phyloP scores from a whole-genome alignment of 179 eudicot species.

The Spergularia azorica region DNA sequence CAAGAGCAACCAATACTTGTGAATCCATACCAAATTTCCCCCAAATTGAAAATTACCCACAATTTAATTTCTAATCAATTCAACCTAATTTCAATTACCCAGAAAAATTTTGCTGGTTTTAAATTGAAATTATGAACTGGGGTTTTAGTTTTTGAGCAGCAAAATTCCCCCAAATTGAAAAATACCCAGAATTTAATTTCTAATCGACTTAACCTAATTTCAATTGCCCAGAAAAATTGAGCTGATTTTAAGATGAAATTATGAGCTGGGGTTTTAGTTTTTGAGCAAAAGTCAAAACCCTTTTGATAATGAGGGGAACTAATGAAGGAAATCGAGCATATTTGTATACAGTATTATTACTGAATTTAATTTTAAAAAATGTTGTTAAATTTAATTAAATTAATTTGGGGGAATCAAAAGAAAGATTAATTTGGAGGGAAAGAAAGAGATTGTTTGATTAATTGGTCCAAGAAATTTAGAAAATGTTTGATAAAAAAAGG shows the following conservation, averaged over 20 bases:
- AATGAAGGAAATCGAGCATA: background rate
- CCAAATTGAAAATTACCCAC: too few relatives aligned
- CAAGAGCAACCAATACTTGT: constrained; percentile 92
- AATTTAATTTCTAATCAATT: background rate
- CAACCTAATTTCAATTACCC: background rate
- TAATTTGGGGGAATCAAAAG: constrained; percentile 10
- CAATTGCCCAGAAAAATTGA: constrained; percentile 5
- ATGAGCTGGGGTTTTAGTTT: constrained; percentile 13
- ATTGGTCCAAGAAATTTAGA: constrained; percentile 19
- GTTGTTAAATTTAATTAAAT: too few relatives aligned
- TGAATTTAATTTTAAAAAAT: too few relatives aligned
- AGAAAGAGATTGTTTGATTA: constrained; percentile 59
- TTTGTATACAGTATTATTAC: background rate
- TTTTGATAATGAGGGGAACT: background rate
- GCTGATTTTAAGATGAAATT: background rate
- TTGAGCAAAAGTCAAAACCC: constrained; percentile 3
- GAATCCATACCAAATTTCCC: constrained; percentile 63
- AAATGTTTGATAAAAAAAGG: background rate
- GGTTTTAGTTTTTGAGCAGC: constrained; percentile 4
- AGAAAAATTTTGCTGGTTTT: constrained; percentile 2
- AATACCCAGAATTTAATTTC: constrained; percentile 20
- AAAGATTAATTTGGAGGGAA: constrained; percentile 27
- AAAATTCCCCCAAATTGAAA: too few relatives aligned
- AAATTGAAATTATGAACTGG: constrained; percentile 8
- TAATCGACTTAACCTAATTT: background rate